Conservation (phyloP, 345 rosid species). For the Populus ilicifolia region DNA sequence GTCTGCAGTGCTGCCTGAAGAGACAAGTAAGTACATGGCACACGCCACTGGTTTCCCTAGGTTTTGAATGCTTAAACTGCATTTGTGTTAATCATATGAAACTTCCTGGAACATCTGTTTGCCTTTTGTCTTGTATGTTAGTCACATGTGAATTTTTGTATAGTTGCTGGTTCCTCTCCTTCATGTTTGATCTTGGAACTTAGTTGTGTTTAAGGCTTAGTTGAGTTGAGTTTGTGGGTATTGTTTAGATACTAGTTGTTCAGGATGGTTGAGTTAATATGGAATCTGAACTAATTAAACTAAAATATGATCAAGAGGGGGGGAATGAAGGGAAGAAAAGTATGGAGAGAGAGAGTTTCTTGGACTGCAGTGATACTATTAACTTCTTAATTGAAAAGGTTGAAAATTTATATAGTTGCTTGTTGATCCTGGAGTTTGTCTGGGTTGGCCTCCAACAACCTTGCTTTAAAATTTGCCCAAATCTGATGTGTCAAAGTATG, state of each 20-base stretch:
- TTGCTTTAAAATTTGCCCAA: background rate
- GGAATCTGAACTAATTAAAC: background rate
- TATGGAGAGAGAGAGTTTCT: background rate
- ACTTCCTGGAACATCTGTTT: background rate
- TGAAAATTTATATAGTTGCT: background rate
- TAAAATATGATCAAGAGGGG: background rate
- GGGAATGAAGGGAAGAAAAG: background rate
- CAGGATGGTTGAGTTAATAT: background rate
- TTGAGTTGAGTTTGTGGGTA: background rate
- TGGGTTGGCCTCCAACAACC: background rate
- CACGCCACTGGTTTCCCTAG: background rate
- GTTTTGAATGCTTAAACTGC: background rate
- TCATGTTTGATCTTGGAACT: background rate
- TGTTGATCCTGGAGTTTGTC: background rate
- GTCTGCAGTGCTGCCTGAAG: conserved; percentile 84
- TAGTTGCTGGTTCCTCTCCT: background rate
- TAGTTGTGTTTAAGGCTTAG: background rate
- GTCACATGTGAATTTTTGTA: background rate
- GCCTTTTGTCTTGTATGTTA: background rate
- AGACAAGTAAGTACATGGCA: conserved; percentile 63
- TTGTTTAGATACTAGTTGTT: background rate
- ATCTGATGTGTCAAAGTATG: background rate
- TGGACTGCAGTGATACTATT: background rate
- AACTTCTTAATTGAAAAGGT: background rate
- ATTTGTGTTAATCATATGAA: background rate